Evolutionary conservation across 2,329 filamentous ascomycete genomes (phyloP), one percentile per base, ranked within the genome.

Genomic region (Grosmannia penicillata): DNA sequence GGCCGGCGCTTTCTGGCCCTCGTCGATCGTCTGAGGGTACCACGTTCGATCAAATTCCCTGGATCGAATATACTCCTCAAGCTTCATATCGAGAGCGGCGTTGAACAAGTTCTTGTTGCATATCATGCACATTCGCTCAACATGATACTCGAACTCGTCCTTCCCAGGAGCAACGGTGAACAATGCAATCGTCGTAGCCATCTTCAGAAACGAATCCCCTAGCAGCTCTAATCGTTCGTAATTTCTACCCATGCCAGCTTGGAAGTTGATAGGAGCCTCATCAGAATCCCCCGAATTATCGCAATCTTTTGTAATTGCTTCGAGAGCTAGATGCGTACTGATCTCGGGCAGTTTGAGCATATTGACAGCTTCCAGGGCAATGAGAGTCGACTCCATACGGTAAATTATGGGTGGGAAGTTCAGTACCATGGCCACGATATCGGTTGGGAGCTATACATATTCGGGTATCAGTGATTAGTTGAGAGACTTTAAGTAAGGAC

Each of bases 181-280:
- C 0, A 93, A 65, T 1, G 86, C 78, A 38, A 98, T 86, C 0
- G 87, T 89, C 0, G 89, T 95, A 10, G 83, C 84, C 78, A 95
- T 89, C 58, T 98, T 98, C 42, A 98, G 66, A 51, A 95, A 94
- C 25, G 80, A 82, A 54, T 98, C 91, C 0, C 91, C 91, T 3
- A 96, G 67, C 43, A 95, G 93, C 51, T 98, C 91, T 0, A 96
- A 68, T 11, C 91, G 74, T 56, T 98, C 91, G 50, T 98, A 98
- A 49, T 96, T 96, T 28, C 78, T 79, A 2, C 86, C 85, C 85
- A 94, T 94, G 3, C 86, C 87, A 34, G 71, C 65, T 48, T 86
- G 82, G 33, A 87, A 76, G 47, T 86, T 82, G 37, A 84, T 58
- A 28, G 81, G 72, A 40, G 79, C 68, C 25, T 70, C 63, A 29